Evolutionary conservation across 345 rosid genomes (phyloP), one percentile per base, ranked within the genome.

Genomic region (Arabidopsis arenosa): DNA sequence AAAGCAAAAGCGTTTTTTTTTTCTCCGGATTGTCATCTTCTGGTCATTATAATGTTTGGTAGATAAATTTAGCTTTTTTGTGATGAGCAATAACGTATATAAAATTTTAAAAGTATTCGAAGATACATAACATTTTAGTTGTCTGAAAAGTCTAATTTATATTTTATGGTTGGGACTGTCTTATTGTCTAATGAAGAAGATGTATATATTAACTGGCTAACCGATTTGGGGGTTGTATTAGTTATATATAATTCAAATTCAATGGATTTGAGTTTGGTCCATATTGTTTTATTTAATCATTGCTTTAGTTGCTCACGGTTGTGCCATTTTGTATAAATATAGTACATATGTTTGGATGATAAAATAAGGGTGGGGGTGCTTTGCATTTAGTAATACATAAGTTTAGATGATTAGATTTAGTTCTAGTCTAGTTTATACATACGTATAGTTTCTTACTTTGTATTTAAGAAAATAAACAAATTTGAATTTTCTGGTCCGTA

Each of bases 211-310:
- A 60, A 43, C 63, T 53, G 63, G 68, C 72, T 77, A 71, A 30
- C 62, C 47, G 57, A 39, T 44, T 54, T 44, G 53, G 32, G 32
- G 44, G 36, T 33, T 64, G 67, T 54, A 71, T 18, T 63, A 26
- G 18, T 64, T 53, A 35, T 48, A 17, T 53, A 35, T 48, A 17
- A 60, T 18, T 40, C 69, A 68, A 49, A 49, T 71, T 48, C 63
- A 77, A 72, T 57, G 73, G 67, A 77, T 58, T 28, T 14, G 72
- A 77, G 75, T 62, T 62, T 44, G 56, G 49, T 62, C 61, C 26
- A 23, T 23, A 51, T 58, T 48, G 63, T 7, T 66, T 74, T 68
- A 32, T 61, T 62, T 62, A 54, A 68, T 54, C 32, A 69, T 44
- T 76, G 70, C 15, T 53, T 76, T 69, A 35, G 40, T 54, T 69